Conservation (phyloP, 441 rosid species). For the Arabidopsis hybrid region DNA sequence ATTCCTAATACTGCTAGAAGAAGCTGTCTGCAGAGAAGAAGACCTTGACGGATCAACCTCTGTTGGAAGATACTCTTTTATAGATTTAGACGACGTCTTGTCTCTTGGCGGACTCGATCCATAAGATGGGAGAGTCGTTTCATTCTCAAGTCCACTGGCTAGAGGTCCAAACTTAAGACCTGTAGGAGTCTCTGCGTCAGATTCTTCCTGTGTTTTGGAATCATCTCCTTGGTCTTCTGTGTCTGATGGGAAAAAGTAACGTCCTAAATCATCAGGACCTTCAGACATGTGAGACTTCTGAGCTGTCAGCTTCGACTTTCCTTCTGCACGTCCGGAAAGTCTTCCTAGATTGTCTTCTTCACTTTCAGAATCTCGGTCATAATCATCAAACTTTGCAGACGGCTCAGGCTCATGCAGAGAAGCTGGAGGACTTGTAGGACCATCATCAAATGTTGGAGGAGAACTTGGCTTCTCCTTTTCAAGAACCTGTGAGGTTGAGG, state of each 20-base stretch:
- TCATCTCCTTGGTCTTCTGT: constrained; percentile 44
- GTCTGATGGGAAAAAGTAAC: constrained; percentile 36
- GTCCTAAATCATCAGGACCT: constrained; percentile 44
- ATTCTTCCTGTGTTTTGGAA: constrained; percentile 37
- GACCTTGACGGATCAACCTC: constrained; percentile 41
- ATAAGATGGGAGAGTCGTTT: constrained; percentile 62
- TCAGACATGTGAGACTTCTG: constrained; percentile 36
- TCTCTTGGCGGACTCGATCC: constrained; percentile 39
- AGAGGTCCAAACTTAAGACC: too few relatives aligned
- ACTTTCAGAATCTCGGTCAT: constrained; percentile 59
- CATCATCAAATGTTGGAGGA: constrained; percentile 50
- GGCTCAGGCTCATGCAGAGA: constrained; percentile 49
- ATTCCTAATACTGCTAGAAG: constrained; percentile 25
- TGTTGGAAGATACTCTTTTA: constrained; percentile 37
- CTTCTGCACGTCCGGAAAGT: constrained; percentile 37
- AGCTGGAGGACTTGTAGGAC: constrained; percentile 46
- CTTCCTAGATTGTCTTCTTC: constrained; percentile 55
- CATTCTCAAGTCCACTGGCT: constrained; percentile 39
- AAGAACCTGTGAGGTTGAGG: constrained; percentile 44
- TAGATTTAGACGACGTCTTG: constrained; percentile 45
- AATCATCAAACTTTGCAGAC: constrained; percentile 60
- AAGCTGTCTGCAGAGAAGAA: constrained; percentile 32
- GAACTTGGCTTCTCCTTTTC: constrained; percentile 42
- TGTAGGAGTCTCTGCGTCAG: constrained; percentile 30
- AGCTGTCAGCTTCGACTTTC: constrained; percentile 35